A percentile compares a stretch with the other conserved stretches of the same genome.
phyloP scores from a whole-genome alignment of 805 yeast species.

The Metschnikowia bowlesiae region DNA sequence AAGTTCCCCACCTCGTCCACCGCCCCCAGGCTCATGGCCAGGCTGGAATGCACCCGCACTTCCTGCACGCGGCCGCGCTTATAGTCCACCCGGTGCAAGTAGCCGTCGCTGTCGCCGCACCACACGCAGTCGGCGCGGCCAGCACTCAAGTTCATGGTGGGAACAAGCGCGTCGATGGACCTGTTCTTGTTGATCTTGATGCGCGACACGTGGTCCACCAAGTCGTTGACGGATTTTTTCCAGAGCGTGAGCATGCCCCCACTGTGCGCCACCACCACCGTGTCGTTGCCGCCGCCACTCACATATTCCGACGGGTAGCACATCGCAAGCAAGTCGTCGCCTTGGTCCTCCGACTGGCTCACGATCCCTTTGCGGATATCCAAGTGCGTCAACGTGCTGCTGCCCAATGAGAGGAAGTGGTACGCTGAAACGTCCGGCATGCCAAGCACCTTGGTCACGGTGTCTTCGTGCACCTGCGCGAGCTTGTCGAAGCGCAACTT shows the following conservation, averaged over 20 bases:
- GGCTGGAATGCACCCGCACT: constrained; percentile 57
- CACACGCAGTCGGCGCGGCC: constrained; percentile 49
- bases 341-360: constrained; percentile 79
- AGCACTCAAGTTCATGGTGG: constrained; percentile 50
- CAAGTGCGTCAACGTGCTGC: constrained; percentile 72
- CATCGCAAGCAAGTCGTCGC: constrained; percentile 82
- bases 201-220: constrained; percentile 75
- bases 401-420: constrained; percentile 75
- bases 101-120: constrained; percentile 80
- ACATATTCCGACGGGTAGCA: constrained; percentile 54
- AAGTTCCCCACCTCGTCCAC: constrained; percentile 71
- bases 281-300: constrained; percentile 49
- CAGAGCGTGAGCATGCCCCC: constrained; percentile 86
- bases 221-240: constrained; percentile 66
- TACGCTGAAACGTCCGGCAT: constrained; percentile 70
- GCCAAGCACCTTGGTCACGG: constrained; percentile 69
- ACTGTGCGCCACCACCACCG: constrained; percentile 80
- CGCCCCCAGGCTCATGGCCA: constrained; percentile 29
- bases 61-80: constrained; percentile 61
- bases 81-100: constrained; percentile 61
- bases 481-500: constrained; percentile 42
- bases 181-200: constrained; percentile 64
- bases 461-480: constrained; percentile 63
- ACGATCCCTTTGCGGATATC: constrained; percentile 72
- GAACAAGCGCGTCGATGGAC: constrained; percentile 66